Base-by-base conservation (phyloP, 805 yeast species). In the Teunomyces stri region DNA sequence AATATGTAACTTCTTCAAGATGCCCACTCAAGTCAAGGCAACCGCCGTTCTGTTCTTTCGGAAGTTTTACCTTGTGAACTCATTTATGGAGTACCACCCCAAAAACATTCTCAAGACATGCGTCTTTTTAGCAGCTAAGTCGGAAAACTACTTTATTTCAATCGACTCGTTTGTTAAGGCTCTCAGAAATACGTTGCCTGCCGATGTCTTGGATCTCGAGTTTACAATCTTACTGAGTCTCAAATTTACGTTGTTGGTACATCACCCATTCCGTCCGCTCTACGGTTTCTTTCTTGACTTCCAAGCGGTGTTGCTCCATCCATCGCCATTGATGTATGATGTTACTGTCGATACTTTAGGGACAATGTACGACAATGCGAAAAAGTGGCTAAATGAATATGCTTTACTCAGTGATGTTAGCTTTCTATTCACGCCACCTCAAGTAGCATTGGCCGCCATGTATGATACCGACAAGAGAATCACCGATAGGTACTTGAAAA, bases 211-310 rank as follows among this genome's bases (percentile, higher is more conserved):
- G 46, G 85, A 84, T 50, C 74, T 89, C 47, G 99, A 94, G 66
- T 94, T 89, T 60, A 72, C 75, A 38, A 76, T 94, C 4, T 68
- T 91, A 46, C 88, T 82, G 64, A 76, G 88, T 7, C 71, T 94
- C 56, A 75, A 82, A 50, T 94, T 94, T 66, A 85, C 96, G 0
- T 70, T 94, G 43, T 62, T 84, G 51, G 92, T 87, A 7, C 98
- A 92, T 63, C 97, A 89, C 66, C 95, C 97, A 2, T 85, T 80
- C 65, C 76, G 85, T 51, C 89, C 98, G 0, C 66, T 94, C n/a
- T 94, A 91, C 64, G 99, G 99, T 18, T 91, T 92, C 62, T 92
- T 86, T 65, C 77, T 92, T 41, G 99, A 94, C 65, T 79, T 91
- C 53, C 99, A 94, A 63, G 75, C 68, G 27, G 69, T 68, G 5